Evolutionary conservation across 2,329 filamentous ascomycete species (phyloP).

Genomic region (Sporothrix pseudoabietina): DNA sequence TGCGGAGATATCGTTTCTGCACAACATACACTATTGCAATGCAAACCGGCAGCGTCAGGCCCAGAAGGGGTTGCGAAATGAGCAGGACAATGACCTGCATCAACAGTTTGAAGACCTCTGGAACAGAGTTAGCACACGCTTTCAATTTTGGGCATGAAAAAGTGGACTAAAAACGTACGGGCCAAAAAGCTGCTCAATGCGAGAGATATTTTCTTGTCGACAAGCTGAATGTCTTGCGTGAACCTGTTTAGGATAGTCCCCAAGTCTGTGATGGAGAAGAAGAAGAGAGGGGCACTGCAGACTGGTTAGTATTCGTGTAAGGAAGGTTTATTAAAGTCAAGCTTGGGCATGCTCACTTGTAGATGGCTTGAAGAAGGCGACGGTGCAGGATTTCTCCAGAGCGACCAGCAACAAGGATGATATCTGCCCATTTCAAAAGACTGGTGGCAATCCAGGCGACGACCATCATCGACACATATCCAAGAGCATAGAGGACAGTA

Average conservation of each 20-base stretch:
- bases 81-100: conserved; percentile 51
- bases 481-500: conserved; percentile 42
- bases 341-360: conserved; percentile 31
- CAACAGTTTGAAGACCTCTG: conserved; percentile 46
- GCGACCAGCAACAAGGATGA: conserved; percentile 43
- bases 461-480: conserved; percentile 43
- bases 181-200: conserved; percentile 42
- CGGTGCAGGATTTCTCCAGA: conserved; percentile 44
- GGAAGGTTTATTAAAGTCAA: not conserved
- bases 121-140: conserved; percentile 24
- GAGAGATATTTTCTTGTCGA: conserved; percentile 48
- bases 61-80: conserved; percentile 50
- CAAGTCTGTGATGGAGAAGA: conserved; percentile 46
- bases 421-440: conserved; percentile 40
- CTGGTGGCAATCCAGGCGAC: conserved; percentile 46
- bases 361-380: conserved; percentile 41
- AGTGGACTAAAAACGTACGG: conserved; percentile 41
- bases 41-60: conserved; percentile 51
- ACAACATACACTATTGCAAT: conserved; percentile 48
- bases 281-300: conserved; percentile 45
- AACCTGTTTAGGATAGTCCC: conserved; percentile 49
- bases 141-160: not conserved
- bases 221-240: conserved; percentile 48
- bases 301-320: not conserved
- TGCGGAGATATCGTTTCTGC: conserved; percentile 56